Base-by-base conservation (phyloP, 75 land plant genomes). In the Pinus taeda region DNA sequence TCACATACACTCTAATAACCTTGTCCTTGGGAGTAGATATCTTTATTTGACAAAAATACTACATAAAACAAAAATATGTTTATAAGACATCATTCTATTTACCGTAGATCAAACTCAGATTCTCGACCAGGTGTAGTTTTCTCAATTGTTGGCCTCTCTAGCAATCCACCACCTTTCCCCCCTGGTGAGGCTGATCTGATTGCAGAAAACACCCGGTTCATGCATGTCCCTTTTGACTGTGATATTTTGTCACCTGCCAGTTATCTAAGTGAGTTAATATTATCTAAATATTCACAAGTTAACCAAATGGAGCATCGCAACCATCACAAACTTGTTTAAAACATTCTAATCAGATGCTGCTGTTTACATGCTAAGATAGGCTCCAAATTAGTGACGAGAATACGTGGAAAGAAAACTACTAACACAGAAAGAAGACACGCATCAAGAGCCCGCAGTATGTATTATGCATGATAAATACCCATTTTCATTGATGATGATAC, bases 21-120 rank as follows among this genome's bases (percentile, higher is more conserved):
- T 24, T 57, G 29, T 73, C 61, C 21, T 29, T 59, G 63, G 65
- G 37, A 55, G 61, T 30, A 74, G 29, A 59, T 26, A 74, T 30
- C 22, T 57, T 49, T 49, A 49, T 49, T 49, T 49, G 55, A 49
- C 55, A 49, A 49, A 55, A 26, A 55, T 11, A 15, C 21, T 17
- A 55, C 29, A 62, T 24, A 69, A 69, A 36, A 39, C 26, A 69
- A 12, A 8, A 42, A 69, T n/a, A 14, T n/a, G 42, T 42, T 17
- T 20, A 69, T 39, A n/a, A 42, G 20, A 45, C 42, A 22, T 39
- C 14, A 45, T 18, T 69, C 71, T 18, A 67, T 37, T n/a, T 87
- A 95, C 98, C 88, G 85, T 49, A 93, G 45, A 79, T 95, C 98
- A 83, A 95, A 95, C 75, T 95, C 98, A 60, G 96, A 88, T 75